Base-by-base conservation (phyloP, 1,139 yeast genomes). In the Pichia sp. region DNA sequence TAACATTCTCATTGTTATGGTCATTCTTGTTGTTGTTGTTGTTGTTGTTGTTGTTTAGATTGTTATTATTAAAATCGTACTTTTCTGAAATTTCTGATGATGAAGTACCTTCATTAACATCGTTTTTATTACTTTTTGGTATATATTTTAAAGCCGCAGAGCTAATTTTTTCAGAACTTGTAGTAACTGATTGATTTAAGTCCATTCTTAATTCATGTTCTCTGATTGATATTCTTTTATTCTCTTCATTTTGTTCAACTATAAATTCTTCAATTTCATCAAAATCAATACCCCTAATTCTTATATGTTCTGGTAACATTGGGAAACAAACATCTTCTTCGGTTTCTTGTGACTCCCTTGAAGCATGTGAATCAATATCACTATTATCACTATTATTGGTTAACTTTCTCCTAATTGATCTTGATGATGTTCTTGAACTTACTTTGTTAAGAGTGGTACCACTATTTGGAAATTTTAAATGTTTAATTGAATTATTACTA, bases 261-360 rank as follows among this genome's bases (percentile, higher is more conserved):
- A 85, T 81, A 61, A 84, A 85, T 59, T 85, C 90, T 56, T 85
- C 93, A 63, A 86, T 76, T 61, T 84, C 93, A 65, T 82, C 87
- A 62, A 85, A 85, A 67, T 86, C 91, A 59, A 86, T 84, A 16
- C 91, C 93, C 58, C 82, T 82, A 44, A 83, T 74, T 57, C 87
- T 75, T 14, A 80, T 75, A 60, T 82, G 85, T 61, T 84, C 88
- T 27, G 88, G 82, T 49, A 83, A 74, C 88, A 89, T 86, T 1
- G 99, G 98, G 71, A 91, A 90, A 74, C 98, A 93, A 46, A 93
- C 99, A 76, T 93, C 98, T 66, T 91, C 97, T 65, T 91, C 98
- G 0, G 96, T 89, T 65, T 87, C 95, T 62, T 85, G 89, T 2
- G 89, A 82, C 27, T 83, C 78, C 58, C 89, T 74, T 13, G 87